phyloP scores from a whole-genome alignment of 2,329 filamentous ascomycete species.

The Myotisia sp. region DNA sequence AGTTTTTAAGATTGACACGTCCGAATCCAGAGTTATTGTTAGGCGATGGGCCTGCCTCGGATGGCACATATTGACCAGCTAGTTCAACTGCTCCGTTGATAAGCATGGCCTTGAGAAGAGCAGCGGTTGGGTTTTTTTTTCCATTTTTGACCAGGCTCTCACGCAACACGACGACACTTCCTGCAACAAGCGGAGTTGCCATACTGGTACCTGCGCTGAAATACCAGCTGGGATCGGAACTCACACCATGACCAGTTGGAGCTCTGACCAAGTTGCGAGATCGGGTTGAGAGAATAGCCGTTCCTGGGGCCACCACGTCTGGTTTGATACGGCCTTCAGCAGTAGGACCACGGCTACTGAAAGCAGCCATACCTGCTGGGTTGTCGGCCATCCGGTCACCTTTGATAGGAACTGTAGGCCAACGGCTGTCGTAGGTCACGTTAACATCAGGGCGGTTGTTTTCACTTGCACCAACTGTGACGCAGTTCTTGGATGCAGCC shows the following conservation, averaged over 20 bases:
- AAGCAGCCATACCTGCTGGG: conserved; percentile 13
- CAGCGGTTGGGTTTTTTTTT: conserved; percentile 11
- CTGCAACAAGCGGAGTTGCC: conserved; percentile 16
- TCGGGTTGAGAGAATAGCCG: conserved; percentile 12
- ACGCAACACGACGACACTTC: conserved; percentile 14
- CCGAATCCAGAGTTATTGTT: conserved; percentile 14
- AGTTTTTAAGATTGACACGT: conserved; percentile 13
- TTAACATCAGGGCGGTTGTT: conserved; percentile 13
- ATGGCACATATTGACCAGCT: conserved; percentile 12
- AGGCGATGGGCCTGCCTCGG: conserved; percentile 12
- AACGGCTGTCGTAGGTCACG: conserved; percentile 8
- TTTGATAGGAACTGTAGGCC: conserved; percentile 7
- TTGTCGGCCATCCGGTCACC: conserved; percentile 11
- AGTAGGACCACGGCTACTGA: conserved; percentile 15
- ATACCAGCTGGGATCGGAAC: conserved; percentile 11
- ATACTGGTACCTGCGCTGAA: conserved; percentile 15
- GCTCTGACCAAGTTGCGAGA: conserved; percentile 8
- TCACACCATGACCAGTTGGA: conserved; percentile 4
- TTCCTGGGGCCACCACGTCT: conserved; percentile 16
- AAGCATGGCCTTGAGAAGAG: conserved; percentile 17
- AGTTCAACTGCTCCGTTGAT: conserved; percentile 16
- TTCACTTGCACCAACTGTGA: conserved; percentile 17
- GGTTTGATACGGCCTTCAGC: conserved; percentile 14
- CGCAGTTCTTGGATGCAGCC: conserved; percentile 16
- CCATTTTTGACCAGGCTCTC: conserved; percentile 12